phyloP scores from a whole-genome alignment of 2,329 filamentous ascomycete genomes.

The Alternaria ethzedia region DNA sequence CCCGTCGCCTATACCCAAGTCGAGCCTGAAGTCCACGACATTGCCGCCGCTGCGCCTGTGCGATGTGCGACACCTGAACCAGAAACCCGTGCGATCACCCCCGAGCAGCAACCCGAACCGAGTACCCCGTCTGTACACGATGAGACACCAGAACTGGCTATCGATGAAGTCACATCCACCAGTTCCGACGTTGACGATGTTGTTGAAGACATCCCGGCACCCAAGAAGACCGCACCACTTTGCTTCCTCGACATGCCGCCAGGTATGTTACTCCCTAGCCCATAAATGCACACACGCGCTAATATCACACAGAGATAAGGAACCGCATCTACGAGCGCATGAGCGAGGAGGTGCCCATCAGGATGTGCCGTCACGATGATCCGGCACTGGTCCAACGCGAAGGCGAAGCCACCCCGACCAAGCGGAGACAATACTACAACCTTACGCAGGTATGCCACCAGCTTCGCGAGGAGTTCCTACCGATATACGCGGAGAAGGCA shows the following conservation, averaged over 20 bases:
- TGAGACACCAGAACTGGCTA: neutral
- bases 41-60: neutral
- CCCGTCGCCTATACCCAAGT: neutral
- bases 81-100: neutral
- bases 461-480: slow-evolving; percentile 35
- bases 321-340: slow-evolving; percentile 18
- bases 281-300: neutral
- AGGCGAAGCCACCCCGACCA: neutral
- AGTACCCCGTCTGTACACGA: neutral
- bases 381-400: slow-evolving; percentile 10
- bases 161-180: neutral
- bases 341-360: slow-evolving; percentile 13
- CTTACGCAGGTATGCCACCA: slow-evolving; percentile 34
- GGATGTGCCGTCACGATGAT: slow-evolving; percentile 19
- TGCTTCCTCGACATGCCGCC: slow-evolving; percentile 12
- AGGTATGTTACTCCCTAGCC: slow-evolving; percentile 1
- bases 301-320: slow-evolving; percentile 12
- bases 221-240: slow-evolving; percentile 6
- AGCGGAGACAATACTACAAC: slow-evolving; percentile 9
- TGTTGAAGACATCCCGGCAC: neutral
- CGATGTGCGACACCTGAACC: neutral
- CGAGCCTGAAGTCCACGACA: neutral
- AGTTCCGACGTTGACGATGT: neutral
- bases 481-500: slow-evolving; percentile 19
- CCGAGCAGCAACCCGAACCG: neutral